phyloP scores from a whole-genome alignment of 805 yeast species.

The Saccharomyces jurei region DNA sequence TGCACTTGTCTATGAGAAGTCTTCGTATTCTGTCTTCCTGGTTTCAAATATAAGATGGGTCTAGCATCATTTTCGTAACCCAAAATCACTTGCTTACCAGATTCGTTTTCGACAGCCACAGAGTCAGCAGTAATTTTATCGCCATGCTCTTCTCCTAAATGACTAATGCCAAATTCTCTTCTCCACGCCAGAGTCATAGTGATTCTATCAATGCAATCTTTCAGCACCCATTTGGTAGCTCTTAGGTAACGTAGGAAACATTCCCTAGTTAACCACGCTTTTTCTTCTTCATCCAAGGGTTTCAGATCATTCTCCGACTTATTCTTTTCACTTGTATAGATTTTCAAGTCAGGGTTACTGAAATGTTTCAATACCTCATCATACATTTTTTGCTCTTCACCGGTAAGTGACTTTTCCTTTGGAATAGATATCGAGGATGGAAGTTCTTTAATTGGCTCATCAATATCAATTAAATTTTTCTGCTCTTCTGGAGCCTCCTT shows the following conservation, averaged over 20 bases:
- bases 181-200: conserved; percentile 84
- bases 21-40: conserved; percentile 93
- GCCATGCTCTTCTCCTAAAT: conserved; percentile 36
- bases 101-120: conserved; percentile 62
- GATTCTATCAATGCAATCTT: conserved; percentile 65
- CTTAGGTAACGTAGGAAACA: conserved; percentile 83
- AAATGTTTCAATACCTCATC: conserved; percentile 57
- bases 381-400: conserved; percentile 54
- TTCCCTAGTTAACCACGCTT: conserved; percentile 89
- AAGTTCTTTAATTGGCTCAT: conserved; percentile 50
- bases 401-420: conserved; percentile 37
- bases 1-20: conserved; percentile 89
- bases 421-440: conserved; percentile 47
- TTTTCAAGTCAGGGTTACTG: conserved; percentile 40
- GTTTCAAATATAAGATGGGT: conserved; percentile 86
- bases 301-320: conserved; percentile 26
- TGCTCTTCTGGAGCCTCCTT: conserved; percentile 15
- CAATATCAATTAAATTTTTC: conserved; percentile 26
- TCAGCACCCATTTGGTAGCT: conserved; percentile 84
- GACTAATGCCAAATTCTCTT: conserved; percentile 74
- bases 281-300: conserved; percentile 43
- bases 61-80: conserved; percentile 87
- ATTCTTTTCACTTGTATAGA: conserved; percentile 44
- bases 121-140: conserved; percentile 48
- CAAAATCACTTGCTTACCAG: conserved; percentile 86